These are phyloP conservation scores for Fusarium sambucinum DNA, from an alignment of 2,329 filamentous ascomycete genomes.

Conservation along the genomic window DNA sequence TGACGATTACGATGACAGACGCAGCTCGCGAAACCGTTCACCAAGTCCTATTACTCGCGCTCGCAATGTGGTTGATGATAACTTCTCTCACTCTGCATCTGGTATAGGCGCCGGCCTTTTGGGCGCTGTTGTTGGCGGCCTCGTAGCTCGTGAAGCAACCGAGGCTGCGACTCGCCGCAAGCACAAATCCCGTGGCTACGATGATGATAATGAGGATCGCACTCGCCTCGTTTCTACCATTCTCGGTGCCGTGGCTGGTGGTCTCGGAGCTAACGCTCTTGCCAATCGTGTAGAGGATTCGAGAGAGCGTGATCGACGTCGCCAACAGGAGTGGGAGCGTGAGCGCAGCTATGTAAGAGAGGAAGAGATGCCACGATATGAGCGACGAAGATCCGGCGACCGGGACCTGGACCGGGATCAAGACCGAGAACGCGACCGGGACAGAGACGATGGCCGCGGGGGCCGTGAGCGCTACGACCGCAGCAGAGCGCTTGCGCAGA, in stretches of 20 bases:
- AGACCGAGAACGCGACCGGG: slow-evolving; percentile 22
- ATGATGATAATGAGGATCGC: slow-evolving; percentile 48
- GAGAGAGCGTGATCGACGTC: slow-evolving; percentile 51
- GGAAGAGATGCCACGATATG: slow-evolving; percentile 47
- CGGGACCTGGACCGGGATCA: background rate
- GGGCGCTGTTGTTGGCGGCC: slow-evolving; percentile 66
- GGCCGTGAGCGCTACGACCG: slow-evolving; percentile 34
- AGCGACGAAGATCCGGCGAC: slow-evolving; percentile 35
- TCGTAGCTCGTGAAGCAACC: slow-evolving; percentile 63
- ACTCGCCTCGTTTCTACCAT: slow-evolving; percentile 61
- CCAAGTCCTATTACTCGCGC: slow-evolving; percentile 56
- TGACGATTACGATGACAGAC: slow-evolving; percentile 43
- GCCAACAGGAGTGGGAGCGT: slow-evolving; percentile 54
- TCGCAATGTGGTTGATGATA: slow-evolving; percentile 57
- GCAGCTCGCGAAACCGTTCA: slow-evolving; percentile 45
- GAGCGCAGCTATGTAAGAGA: slow-evolving; percentile 51
- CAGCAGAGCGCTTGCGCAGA: slow-evolving; percentile 37
- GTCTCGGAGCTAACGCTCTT: slow-evolving; percentile 65
- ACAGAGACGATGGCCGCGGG: slow-evolving; percentile 22
- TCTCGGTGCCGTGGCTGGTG: slow-evolving; percentile 66
- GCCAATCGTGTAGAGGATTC: slow-evolving; percentile 59
- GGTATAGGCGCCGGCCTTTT: slow-evolving; percentile 65
- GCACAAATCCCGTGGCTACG: slow-evolving; percentile 47
- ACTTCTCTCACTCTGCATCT: slow-evolving; percentile 62
- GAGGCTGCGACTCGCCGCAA: slow-evolving; percentile 55